A percentile compares a stretch with the other conserved stretches of the same genome.
phyloP scores from a whole-genome alignment of 208 protist species.

The Crithidia bombi region DNA sequence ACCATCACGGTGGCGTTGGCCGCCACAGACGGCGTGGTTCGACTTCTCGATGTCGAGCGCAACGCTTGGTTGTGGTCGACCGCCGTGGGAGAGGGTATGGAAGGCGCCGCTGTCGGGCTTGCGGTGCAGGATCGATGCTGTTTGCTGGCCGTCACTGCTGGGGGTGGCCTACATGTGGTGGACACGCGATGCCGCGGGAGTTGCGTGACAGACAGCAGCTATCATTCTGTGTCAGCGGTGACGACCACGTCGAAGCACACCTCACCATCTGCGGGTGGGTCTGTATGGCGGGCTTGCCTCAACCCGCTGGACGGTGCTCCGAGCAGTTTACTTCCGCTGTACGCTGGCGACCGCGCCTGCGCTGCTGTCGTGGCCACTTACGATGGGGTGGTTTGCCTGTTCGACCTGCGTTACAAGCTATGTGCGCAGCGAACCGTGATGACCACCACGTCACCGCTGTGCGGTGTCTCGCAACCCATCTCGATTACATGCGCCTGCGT shows the following conservation, averaged over 20 bases:
- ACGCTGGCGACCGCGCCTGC: conserved; percentile 27
- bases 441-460: background rate
- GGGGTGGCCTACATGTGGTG: conserved; percentile 39
- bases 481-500: conserved; percentile 47
- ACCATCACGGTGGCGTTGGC: conserved; percentile 35
- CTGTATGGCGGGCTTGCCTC: conserved; percentile 43
- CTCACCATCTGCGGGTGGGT: background rate
- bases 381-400: conserved; percentile 56
- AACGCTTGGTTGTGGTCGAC: conserved; percentile 36
- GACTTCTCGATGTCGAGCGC: conserved; percentile 40
- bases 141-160: conserved; percentile 47
- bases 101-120: conserved; percentile 42
- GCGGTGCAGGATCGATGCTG: conserved; percentile 28
- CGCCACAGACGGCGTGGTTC: conserved; percentile 53
- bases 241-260: background rate
- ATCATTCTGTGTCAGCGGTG: background rate
- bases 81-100: background rate
- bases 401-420: conserved; percentile 70
- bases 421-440: conserved; percentile 33
- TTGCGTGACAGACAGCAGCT: no score
- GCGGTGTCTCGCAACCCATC: background rate
- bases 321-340: conserved; percentile 51
- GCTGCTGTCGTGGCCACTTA: conserved; percentile 49
- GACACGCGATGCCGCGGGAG: conserved; percentile 27
- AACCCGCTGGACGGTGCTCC: conserved; percentile 39